A percentile compares a stretch with the other conserved stretches of the same genome.
Conservation (phyloP, 2,329 filamentous ascomycete genomes). For the Aspergillus sergii region DNA sequence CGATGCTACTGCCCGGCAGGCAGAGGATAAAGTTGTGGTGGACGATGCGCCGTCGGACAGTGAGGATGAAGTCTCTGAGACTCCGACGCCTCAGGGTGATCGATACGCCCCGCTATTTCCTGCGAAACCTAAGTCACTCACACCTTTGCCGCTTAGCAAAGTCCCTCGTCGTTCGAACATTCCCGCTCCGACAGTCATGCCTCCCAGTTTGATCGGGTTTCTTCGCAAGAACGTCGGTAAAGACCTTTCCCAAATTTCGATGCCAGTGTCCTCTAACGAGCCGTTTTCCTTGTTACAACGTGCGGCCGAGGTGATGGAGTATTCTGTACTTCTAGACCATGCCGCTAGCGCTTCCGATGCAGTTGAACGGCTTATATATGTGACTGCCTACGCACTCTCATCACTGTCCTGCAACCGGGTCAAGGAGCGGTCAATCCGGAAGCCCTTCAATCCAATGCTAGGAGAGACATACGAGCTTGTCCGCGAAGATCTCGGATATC, state of each 20-base stretch:
- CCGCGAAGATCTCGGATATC: constrained; percentile 81
- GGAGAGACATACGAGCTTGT: constrained; percentile 95
- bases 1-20: constrained; percentile 50
- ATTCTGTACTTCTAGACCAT: constrained; percentile 78
- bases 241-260: constrained; percentile 92
- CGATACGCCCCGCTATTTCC: constrained; percentile 66
- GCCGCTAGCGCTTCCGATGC: constrained; percentile 61
- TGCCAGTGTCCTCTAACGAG: constrained; percentile 97
- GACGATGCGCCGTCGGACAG: constrained; percentile 67
- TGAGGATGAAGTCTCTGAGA: constrained; percentile 54
- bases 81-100: constrained; percentile 37
- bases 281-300: constrained; percentile 86
- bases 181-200: constrained; percentile 71
- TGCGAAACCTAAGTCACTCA: constrained; percentile 71
- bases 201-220: constrained; percentile 91
- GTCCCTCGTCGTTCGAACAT: constrained; percentile 72
- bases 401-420: constrained; percentile 79
- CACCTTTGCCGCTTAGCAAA: constrained; percentile 72
- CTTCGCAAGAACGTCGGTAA: constrained; percentile 97
- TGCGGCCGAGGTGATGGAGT: constrained; percentile 87
- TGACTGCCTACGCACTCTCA: constrained; percentile 89
- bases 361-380: constrained; percentile 76
- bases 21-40: constrained; percentile 57
- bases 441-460: constrained; percentile 95
- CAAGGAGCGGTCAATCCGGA: constrained; percentile 89